Evolutionary conservation across 2,329 filamentous ascomycete genomes (phyloP).

Genomic region (Penicillium sp.): DNA sequence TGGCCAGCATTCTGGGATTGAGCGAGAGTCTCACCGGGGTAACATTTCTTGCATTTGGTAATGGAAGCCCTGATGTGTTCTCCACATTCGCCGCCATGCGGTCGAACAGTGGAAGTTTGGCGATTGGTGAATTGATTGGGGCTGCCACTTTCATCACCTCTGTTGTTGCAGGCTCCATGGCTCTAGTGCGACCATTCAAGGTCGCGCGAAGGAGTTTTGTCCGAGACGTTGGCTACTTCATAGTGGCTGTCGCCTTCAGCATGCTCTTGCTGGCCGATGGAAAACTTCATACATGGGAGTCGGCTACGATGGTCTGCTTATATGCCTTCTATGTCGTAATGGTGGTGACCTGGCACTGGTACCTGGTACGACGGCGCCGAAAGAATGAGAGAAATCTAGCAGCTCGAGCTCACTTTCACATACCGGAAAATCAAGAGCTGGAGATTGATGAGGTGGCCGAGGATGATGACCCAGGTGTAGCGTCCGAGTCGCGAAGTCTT

Average conservation of each 20-base stretch:
- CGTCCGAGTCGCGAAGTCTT: slow-evolving; percentile 46
- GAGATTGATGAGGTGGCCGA: slow-evolving; percentile 57
- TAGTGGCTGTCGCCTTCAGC: slow-evolving; percentile 79
- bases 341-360: slow-evolving; percentile 93
- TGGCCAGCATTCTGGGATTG: slow-evolving; percentile 82
- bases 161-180: slow-evolving; percentile 96
- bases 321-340: slow-evolving; percentile 86
- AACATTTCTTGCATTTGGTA: slow-evolving; percentile 94
- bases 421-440: slow-evolving; percentile 58
- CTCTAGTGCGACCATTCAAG: slow-evolving; percentile 88
- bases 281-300: slow-evolving; percentile 82
- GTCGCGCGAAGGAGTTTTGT: slow-evolving; percentile 88
- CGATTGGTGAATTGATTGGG: slow-evolving; percentile 90
- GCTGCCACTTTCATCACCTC: slow-evolving; percentile 95
- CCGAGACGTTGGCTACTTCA: slow-evolving; percentile 88
- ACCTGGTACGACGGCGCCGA: slow-evolving; percentile 62
- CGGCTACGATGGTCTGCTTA: slow-evolving; percentile 82
- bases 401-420: slow-evolving; percentile 71
- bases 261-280: slow-evolving; percentile 87
- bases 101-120: slow-evolving; percentile 94
- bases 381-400: slow-evolving; percentile 66
- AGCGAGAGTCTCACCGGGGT: slow-evolving; percentile 96
- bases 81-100: slow-evolving; percentile 98
- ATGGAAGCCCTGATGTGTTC: slow-evolving; percentile 97
- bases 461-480: slow-evolving; percentile 53